Evolutionary conservation across 2,329 filamentous ascomycete species (phyloP).

Genomic region (Purpureocillium takamizusanense): DNA sequence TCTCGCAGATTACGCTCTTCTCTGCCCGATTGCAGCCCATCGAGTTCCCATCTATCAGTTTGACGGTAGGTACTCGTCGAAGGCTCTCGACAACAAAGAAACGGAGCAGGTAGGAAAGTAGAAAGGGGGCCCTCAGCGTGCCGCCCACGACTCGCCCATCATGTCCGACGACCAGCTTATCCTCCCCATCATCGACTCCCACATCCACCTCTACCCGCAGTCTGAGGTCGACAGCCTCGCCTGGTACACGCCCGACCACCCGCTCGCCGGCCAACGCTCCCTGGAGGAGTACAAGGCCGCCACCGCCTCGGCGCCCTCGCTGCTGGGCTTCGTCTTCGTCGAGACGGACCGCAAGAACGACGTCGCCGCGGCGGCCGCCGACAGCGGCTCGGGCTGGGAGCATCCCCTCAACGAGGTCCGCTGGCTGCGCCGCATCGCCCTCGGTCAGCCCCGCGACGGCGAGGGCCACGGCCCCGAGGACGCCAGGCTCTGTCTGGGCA

Average conservation of each 20-base stretch:
- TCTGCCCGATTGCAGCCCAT: too few relatives aligned
- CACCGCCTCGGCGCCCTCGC: slow-evolving; percentile 28
- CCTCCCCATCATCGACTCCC: slow-evolving; percentile 71
- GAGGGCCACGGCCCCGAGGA: slow-evolving; percentile 44
- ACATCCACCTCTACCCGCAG: slow-evolving; percentile 79
- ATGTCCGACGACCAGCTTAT: slow-evolving; percentile 29
- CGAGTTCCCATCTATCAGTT: too few relatives aligned
- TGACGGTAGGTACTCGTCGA: too few relatives aligned
- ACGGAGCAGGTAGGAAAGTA: too few relatives aligned
- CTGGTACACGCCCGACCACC: slow-evolving; percentile 55
- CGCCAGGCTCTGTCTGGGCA: slow-evolving; percentile 51
- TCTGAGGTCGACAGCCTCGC: slow-evolving; percentile 56
- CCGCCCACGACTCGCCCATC: slow-evolving; percentile 8
- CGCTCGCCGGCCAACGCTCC: slow-evolving; percentile 56
- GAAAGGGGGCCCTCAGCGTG: too few relatives aligned
- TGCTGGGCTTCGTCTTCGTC: slow-evolving; percentile 70
- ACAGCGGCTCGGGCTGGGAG: slow-evolving; percentile 50
- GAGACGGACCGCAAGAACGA: slow-evolving; percentile 70
- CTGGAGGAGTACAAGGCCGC: slow-evolving; percentile 51
- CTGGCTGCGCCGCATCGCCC: slow-evolving; percentile 57
- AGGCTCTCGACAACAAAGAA: too few relatives aligned
- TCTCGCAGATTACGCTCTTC: too few relatives aligned
- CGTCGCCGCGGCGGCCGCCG: slow-evolving; percentile 30
- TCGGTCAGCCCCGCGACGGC: slow-evolving; percentile 44
- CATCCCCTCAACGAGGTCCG: slow-evolving; percentile 63